phyloP scores from a whole-genome alignment of 495 filamentous ascomycete species.

The Xylaria curta region DNA sequence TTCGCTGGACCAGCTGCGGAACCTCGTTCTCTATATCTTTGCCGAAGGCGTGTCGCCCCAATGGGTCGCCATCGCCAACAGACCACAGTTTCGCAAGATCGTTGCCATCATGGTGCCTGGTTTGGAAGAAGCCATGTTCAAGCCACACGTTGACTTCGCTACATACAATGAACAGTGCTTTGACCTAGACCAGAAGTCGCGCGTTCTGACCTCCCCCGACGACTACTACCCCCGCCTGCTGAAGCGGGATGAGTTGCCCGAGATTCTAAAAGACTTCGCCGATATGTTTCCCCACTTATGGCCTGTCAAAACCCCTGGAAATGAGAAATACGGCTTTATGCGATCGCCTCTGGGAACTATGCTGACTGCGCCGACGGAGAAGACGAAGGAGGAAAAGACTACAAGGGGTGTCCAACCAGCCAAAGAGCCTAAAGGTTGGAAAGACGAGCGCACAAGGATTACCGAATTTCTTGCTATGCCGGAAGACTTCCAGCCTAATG shows the following conservation, averaged over 20 bases:
- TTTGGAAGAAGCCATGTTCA: conserved; percentile 88
- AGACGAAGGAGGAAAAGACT: conserved; percentile 64
- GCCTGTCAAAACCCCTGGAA: conserved; percentile 86
- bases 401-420: conserved; percentile 63
- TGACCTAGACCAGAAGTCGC: conserved; percentile 38
- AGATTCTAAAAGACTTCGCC: conserved; percentile 71
- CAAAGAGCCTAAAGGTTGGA: conserved; percentile 64
- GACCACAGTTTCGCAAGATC: conserved; percentile 76
- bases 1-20: conserved; percentile 79
- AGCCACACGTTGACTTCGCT: conserved; percentile 64
- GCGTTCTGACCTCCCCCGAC: conserved; percentile 56
- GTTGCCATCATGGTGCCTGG: conserved; percentile 96
- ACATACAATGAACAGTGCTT: conserved; percentile 44
- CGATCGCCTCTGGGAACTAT: conserved; percentile 84
- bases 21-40: conserved; percentile 84
- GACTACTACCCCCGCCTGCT: conserved; percentile 78
- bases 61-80: conserved; percentile 83
- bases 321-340: conserved; percentile 77
- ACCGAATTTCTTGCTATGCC: conserved; percentile 73
- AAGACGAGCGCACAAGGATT: conserved; percentile 75
- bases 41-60: conserved; percentile 83
- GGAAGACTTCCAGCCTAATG: conserved; percentile 79
- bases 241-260: conserved; percentile 63
- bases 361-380: conserved; percentile 68
- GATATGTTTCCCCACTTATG: conserved; percentile 86